These are phyloP conservation scores for Cocos nucifera DNA, from an alignment of 176 grass and related monocot species.

Conservation along the genomic window DNA sequence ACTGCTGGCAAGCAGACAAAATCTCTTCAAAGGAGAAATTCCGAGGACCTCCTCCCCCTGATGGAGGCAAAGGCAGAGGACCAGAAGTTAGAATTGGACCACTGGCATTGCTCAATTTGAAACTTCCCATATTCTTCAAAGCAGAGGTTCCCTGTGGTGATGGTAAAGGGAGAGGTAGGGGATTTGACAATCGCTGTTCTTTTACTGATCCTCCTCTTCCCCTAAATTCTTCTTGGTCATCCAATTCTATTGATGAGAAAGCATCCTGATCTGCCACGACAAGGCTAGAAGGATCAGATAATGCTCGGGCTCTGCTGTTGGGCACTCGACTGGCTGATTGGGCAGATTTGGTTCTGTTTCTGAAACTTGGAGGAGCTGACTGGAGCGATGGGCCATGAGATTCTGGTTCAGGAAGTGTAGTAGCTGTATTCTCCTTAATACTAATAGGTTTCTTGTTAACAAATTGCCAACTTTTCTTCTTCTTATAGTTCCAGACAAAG, in stretches of 20 bases:
- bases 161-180: conserved; percentile 82
- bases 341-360: conserved; percentile 45
- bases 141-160: conserved; percentile 33
- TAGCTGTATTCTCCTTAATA: conserved; percentile 40
- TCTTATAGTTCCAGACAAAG: conserved; percentile 70
- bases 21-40: conserved; percentile 76
- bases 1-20: conserved; percentile 56
- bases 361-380: conserved; percentile 94
- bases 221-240: conserved; percentile 63
- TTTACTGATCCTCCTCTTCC: conserved; percentile 35
- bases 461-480: conserved; percentile 44
- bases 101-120: conserved; percentile 51
- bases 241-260: conserved; percentile 37
- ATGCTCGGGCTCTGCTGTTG: conserved; percentile 49
- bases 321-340: conserved; percentile 34
- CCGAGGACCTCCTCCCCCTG: conserved; percentile 34
- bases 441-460: conserved; percentile 28
- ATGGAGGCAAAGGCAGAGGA: conserved; percentile 74
- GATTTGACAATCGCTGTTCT: conserved; percentile 57
- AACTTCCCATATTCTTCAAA: conserved; percentile 68
- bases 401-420: conserved; percentile 79
- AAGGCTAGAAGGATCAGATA: conserved; percentile 77
- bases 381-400: conserved; percentile 58
- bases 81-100: conserved; percentile 39
- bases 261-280: conserved; percentile 59